Percentiles rank a stretch among this genome's conserved stretches.
These are phyloP conservation scores for Tolypocladium sp. DNA, from an alignment of 2,329 filamentous ascomycete genomes.

Conservation along the genomic window DNA sequence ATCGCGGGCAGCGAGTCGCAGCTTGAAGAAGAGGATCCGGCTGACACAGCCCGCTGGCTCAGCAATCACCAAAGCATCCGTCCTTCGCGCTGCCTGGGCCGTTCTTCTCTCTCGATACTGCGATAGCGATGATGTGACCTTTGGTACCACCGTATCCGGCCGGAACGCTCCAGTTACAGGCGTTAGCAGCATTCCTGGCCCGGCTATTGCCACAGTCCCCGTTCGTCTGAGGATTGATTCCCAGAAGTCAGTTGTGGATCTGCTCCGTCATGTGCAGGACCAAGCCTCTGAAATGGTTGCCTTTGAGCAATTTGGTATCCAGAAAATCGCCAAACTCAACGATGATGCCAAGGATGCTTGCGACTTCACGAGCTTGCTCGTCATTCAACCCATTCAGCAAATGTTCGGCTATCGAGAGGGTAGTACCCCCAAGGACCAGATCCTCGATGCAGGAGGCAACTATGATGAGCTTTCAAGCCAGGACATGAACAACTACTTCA, in stretches of 20 bases:
- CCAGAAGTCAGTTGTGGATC: background rate
- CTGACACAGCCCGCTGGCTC: too few species aligned
- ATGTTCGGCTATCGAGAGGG: too few species aligned
- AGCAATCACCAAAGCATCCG: slow-evolving; percentile 8
- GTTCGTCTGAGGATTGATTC: background rate
- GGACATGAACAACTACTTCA: slow-evolving; percentile 1
- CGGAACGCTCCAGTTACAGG: background rate
- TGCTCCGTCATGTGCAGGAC: background rate
- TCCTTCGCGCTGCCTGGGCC: background rate
- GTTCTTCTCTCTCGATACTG: background rate
- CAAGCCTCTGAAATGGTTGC: background rate
- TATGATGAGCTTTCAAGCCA: too few species aligned
- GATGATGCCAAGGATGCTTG: slow-evolving; percentile 26
- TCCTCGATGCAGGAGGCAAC: too few species aligned
- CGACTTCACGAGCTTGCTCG: slow-evolving; percentile 2
- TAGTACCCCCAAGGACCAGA: too few species aligned
- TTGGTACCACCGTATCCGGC: background rate
- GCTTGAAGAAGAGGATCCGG: too few species aligned
- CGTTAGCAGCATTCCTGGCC: background rate
- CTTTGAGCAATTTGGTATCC: slow-evolving; percentile 22
- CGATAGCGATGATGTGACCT: background rate
- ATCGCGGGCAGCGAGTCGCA: too few species aligned
- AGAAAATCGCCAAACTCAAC: slow-evolving; percentile 25
- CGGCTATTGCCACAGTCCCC: background rate
- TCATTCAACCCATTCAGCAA: background rate